Conservation (phyloP, 108 stramenopile species). For the Skeletonema menzelii region DNA sequence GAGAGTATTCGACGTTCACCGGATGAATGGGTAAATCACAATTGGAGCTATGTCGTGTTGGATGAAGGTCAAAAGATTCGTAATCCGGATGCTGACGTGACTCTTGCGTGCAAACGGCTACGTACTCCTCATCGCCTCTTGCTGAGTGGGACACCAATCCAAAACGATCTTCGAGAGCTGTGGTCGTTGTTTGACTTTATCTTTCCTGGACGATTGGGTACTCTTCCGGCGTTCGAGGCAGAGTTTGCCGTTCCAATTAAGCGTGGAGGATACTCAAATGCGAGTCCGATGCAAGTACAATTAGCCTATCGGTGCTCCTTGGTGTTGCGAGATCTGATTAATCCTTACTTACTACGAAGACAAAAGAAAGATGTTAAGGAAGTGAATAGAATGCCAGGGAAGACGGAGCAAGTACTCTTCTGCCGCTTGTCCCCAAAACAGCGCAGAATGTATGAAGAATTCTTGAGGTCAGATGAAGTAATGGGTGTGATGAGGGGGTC, state of each 20-base stretch:
- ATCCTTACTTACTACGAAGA: constrained; percentile 92
- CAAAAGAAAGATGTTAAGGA: constrained; percentile 81
- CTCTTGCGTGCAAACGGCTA: constrained; percentile 94
- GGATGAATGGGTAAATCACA: constrained; percentile 70
- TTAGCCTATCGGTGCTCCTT: constrained; percentile 92
- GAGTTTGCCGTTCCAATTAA: constrained; percentile 95
- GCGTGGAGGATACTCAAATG: constrained; percentile 92
- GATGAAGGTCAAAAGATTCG: constrained; percentile 99
- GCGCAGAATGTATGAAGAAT: constrained; percentile 67
- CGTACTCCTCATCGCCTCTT: constrained; percentile 82
- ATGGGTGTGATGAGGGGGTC: constrained; percentile 62
- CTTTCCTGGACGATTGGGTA: constrained; percentile 95
- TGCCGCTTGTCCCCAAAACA: constrained; percentile 87
- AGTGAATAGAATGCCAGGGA: constrained; percentile 86
- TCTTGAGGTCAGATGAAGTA: constrained; percentile 69
- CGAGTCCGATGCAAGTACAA: constrained; percentile 84
- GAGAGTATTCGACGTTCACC: constrained; percentile 79
- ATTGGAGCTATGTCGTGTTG: constrained; percentile 92
- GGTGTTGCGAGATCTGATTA: constrained; percentile 88
- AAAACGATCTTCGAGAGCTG: constrained; percentile 96
- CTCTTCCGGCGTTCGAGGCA: constrained; percentile 91
- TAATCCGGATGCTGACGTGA: constrained; percentile 96
- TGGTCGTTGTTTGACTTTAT: constrained; percentile 97
- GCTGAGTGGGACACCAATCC: constrained; percentile 90
- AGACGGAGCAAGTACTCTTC: constrained; percentile 96